Conservation (phyloP, 805 yeast species). For the Pichia heedii region DNA sequence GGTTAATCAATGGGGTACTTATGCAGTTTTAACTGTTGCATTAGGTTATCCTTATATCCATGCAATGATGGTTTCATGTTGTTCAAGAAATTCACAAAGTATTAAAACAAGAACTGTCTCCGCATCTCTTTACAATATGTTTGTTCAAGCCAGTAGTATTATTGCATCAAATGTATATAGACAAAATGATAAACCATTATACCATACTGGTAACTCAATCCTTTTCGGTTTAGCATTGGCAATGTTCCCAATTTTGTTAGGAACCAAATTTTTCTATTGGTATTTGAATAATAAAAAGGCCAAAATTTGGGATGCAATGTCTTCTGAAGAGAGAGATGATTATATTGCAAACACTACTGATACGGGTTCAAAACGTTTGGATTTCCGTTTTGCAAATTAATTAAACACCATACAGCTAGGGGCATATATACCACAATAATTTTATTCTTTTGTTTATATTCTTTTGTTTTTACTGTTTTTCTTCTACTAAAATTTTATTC, state of each 20-base stretch:
- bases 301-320: slow-evolving; percentile 41
- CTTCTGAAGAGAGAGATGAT: slow-evolving; percentile 38
- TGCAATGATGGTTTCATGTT: slow-evolving; percentile 50
- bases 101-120: slow-evolving; percentile 56
- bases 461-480: too few relatives aligned
- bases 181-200: slow-evolving; percentile 48
- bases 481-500: too few relatives aligned
- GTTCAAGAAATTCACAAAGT: slow-evolving; percentile 52
- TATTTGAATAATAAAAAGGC: slow-evolving; percentile 37
- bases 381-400: slow-evolving; percentile 31
- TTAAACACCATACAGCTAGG: too few relatives aligned
- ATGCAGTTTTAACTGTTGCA: slow-evolving; percentile 15
- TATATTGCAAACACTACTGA: slow-evolving; percentile 41
- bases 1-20: slow-evolving; percentile 22
- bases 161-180: slow-evolving; percentile 49
- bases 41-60: slow-evolving; percentile 41
- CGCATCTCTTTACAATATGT: slow-evolving; percentile 54
- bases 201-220: slow-evolving; percentile 45
- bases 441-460: too few relatives aligned
- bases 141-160: slow-evolving; percentile 50
- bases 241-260: slow-evolving; percentile 21
- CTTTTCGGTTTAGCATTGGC: slow-evolving; percentile 29
- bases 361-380: slow-evolving; percentile 50
- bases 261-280: slow-evolving; percentile 31
- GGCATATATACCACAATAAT: too few relatives aligned